phyloP scores from a whole-genome alignment of 1,284 basidiomycete genomes.

The Apiotrichum porosum region DNA sequence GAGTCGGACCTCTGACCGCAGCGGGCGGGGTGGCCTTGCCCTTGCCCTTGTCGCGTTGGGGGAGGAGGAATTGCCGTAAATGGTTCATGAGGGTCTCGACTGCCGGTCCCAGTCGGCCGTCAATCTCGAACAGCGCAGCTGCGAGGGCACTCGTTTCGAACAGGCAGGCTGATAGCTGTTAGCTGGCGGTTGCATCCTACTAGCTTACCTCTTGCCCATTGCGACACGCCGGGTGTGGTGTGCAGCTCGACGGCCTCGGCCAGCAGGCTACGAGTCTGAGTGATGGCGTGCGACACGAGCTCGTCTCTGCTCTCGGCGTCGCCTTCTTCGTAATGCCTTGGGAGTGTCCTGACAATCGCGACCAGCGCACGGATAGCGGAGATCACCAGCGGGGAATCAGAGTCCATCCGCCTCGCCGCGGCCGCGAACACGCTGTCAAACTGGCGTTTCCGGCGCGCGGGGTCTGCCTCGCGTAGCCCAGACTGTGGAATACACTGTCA shows the following conservation, averaged over 20 bases:
- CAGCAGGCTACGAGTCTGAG: not conserved
- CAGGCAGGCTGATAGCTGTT: slow-evolving; percentile 12
- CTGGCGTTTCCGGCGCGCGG: slow-evolving; percentile 6
- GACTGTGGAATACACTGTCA: slow-evolving; percentile 7
- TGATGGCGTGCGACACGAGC: not conserved
- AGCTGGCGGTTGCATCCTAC: not conserved
- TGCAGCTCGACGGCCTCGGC: slow-evolving; percentile 6
- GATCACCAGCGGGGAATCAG: slow-evolving; percentile 4
- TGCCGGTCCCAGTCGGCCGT: not conserved
- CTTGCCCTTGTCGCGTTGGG: slow-evolving; percentile 7
- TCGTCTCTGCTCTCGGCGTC: not conserved
- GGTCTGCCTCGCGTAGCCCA: slow-evolving; percentile 5
- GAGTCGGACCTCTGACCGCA: not conserved
- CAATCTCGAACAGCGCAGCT: not conserved
- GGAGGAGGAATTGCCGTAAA: slow-evolving; percentile 10
- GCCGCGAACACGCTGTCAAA: slow-evolving; percentile 10
- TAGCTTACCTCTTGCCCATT: slow-evolving; percentile 7
- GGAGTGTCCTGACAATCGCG: slow-evolving; percentile 4
- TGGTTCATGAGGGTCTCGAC: slow-evolving; percentile 4
- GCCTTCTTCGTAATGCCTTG: not conserved
- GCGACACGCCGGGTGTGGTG: not conserved
- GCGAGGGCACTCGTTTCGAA: slow-evolving; percentile 8
- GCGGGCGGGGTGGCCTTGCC: not conserved
- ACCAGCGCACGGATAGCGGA: slow-evolving; percentile 1
- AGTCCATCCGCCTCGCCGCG: slow-evolving; percentile 4